A percentile compares a stretch with the other conserved stretches of the same genome.
phyloP scores from a whole-genome alignment of 2,329 filamentous ascomycete species.

The Ascochyta koolunga region DNA sequence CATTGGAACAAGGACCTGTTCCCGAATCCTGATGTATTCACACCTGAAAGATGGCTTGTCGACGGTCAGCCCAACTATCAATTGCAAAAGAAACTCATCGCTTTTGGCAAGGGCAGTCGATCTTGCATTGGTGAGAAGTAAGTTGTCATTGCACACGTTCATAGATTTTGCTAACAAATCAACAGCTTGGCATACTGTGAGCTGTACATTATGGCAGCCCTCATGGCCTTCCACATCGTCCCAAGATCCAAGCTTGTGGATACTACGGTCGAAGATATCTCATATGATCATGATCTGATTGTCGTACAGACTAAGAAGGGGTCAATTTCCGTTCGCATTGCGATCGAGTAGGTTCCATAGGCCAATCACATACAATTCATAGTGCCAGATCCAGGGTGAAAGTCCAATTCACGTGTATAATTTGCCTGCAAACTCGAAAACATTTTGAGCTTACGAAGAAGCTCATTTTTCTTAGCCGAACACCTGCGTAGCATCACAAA shows the following conservation, averaged over 20 bases:
- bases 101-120: conserved; percentile 37
- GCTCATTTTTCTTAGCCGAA: no score
- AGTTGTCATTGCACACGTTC: conserved; percentile 2
- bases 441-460: no score
- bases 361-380: neutral
- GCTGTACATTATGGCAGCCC: conserved; percentile 32
- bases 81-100: conserved; percentile 32
- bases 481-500: no score
- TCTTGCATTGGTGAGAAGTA: conserved; percentile 42
- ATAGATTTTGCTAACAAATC: neutral
- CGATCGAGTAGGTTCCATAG: conserved; percentile 22
- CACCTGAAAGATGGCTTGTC: conserved; percentile 44
- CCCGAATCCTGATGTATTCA: conserved; percentile 35
- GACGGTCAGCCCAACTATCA: conserved; percentile 26
- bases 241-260: conserved; percentile 31
- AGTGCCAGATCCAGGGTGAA: neutral
- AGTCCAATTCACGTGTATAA: neutral
- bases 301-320: conserved; percentile 35
- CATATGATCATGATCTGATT: conserved; percentile 34
- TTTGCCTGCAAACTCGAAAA: neutral
- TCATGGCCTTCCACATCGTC: conserved; percentile 28
- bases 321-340: conserved; percentile 32
- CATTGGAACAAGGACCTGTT: conserved; percentile 45
- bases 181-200: conserved; percentile 33
- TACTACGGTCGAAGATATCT: conserved; percentile 32